A percentile compares a stretch with the other conserved stretches of the same genome.
phyloP scores from a whole-genome alignment of 352 stramenopile genomes.

The Phytophthora quininea region DNA sequence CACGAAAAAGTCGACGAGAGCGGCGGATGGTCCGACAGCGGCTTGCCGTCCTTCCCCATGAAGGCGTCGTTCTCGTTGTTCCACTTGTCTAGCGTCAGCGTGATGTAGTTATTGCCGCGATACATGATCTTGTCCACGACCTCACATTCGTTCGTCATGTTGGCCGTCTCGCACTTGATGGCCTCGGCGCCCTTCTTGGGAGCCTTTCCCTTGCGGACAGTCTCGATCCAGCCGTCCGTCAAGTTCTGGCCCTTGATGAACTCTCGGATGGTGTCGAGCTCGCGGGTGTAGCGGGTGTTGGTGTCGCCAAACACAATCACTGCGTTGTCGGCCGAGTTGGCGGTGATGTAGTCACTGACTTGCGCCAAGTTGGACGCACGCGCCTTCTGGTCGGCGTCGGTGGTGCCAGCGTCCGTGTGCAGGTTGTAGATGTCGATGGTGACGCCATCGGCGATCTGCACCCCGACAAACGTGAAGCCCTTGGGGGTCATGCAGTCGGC shows the following conservation, averaged over 20 bases:
- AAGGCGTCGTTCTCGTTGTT: constrained; percentile 42
- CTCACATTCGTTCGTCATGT: constrained; percentile 43
- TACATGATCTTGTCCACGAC: constrained; percentile 14
- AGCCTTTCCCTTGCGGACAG: constrained; percentile 28
- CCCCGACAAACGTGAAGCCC: constrained; percentile 44
- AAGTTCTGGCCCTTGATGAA: constrained; percentile 1
- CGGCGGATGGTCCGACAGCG: neutral
- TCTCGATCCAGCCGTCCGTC: constrained; percentile 43
- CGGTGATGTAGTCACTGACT: too few species aligned
- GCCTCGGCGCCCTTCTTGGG: constrained; percentile 25
- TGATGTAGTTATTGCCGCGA: constrained; percentile 45
- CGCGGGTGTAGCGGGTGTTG: too few species aligned
- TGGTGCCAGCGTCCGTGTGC: constrained; percentile 36
- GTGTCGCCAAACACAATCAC: constrained; percentile 2
- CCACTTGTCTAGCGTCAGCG: constrained; percentile 31
- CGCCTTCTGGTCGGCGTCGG: too few species aligned
- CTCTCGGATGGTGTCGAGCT: too few species aligned
- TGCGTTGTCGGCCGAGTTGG: constrained; percentile 2
- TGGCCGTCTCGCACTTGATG: constrained; percentile 31
- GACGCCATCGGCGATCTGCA: constrained; percentile 47
- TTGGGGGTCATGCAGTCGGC: constrained; percentile 49
- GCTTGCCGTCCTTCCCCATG: constrained; percentile 25
- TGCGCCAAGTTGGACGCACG: too few species aligned
- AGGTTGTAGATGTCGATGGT: constrained; percentile 51
- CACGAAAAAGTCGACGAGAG: constrained; percentile 39